Evolutionary conservation across 1,139 yeast species (phyloP).

Genomic region (Nakaseomyces sp.): DNA sequence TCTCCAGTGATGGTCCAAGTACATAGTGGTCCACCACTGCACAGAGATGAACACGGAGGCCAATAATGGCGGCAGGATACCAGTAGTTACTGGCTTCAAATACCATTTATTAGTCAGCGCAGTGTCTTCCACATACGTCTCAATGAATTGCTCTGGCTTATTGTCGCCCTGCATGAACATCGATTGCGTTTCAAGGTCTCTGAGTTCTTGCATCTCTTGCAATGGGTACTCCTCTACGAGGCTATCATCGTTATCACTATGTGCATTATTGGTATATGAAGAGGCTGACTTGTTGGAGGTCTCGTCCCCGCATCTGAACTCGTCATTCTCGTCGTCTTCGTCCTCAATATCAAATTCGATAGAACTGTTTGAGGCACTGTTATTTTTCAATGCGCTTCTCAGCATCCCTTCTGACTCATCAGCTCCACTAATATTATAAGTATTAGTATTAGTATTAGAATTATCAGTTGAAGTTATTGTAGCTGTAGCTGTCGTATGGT

Average conservation of each 20-base stretch:
- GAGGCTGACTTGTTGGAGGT: neutral
- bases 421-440: too few species aligned
- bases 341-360: constrained; percentile 3
- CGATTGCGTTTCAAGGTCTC: neutral
- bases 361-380: neutral
- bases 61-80: constrained; percentile 29
- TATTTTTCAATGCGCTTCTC: constrained; percentile 1
- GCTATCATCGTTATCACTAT: too few species aligned
- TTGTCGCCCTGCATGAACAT: constrained; percentile 1
- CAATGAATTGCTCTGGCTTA: constrained; percentile 9
- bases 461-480: too few species aligned
- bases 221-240: neutral
- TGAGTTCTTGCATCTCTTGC: neutral
- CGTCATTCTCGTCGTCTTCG: constrained; percentile 5
- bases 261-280: neutral
- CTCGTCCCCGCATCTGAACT: neutral
- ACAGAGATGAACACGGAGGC: constrained; percentile 37
- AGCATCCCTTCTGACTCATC: too few species aligned
- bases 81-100: constrained; percentile 20
- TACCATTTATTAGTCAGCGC: constrained; percentile 16
- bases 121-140: constrained; percentile 15
- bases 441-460: too few species aligned
- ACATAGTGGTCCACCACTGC: constrained; percentile 73
- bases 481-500: too few species aligned
- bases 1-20: constrained; percentile 64